These are phyloP conservation scores for Phialophora chinensis DNA, from an alignment of 2,329 filamentous ascomycete species.

Conservation along the genomic window DNA sequence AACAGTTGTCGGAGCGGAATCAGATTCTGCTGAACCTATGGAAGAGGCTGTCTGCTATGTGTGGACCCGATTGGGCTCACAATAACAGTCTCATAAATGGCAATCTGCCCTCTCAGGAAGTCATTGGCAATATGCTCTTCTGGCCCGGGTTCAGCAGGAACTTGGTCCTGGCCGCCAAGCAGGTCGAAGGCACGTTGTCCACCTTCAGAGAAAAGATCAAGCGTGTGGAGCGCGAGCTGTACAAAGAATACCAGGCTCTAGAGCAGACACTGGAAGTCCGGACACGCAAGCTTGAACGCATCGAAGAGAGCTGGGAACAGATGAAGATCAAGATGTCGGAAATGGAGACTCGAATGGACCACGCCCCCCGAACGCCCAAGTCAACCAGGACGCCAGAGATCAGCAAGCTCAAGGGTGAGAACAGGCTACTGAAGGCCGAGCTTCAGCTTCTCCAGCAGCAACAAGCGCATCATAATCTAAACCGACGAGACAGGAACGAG, in stretches of 20 bases:
- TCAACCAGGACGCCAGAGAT: constrained; percentile 57
- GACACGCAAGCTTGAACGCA: constrained; percentile 81
- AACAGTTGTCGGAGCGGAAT: constrained; percentile 89
- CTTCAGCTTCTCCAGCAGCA: constrained; percentile 67
- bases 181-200: constrained; percentile 78
- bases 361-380: constrained; percentile 29
- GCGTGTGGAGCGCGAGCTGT: constrained; percentile 84
- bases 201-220: constrained; percentile 82
- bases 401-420: constrained; percentile 64
- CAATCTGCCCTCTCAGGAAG: constrained; percentile 81
- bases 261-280: constrained; percentile 80
- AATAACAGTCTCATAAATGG: constrained; percentile 88
- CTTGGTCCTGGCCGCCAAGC: constrained; percentile 82
- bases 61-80: constrained; percentile 90
- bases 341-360: constrained; percentile 33
- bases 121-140: constrained; percentile 79
- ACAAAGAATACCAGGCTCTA: constrained; percentile 85
- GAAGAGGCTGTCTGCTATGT: constrained; percentile 84
- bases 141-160: constrained; percentile 86
- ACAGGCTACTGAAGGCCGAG: constrained; percentile 66
- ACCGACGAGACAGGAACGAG: constrained; percentile 35
- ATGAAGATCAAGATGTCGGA: constrained; percentile 46
- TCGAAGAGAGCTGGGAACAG: constrained; percentile 79
- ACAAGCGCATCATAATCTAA: constrained; percentile 34
- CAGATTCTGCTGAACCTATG: constrained; percentile 85